Evolutionary conservation across 768 basidiomycete genomes (phyloP).

Genomic region (Naganishia vishniacii): DNA sequence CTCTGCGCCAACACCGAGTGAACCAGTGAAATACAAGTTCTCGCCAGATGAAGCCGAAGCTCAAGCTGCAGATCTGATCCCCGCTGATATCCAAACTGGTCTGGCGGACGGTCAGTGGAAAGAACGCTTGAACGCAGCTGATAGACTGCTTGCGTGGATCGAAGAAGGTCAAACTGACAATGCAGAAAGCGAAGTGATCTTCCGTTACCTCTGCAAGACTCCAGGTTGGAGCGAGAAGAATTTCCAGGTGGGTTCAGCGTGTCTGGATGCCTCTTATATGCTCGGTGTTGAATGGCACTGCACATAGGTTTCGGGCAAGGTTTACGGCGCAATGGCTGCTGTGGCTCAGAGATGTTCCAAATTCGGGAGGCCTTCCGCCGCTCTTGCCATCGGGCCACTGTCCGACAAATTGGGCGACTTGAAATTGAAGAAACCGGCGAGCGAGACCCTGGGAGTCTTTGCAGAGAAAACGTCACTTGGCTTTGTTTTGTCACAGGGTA

Average conservation of each 20-base stretch:
- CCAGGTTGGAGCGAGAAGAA: conserved; percentile 96
- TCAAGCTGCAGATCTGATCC: conserved; percentile 67
- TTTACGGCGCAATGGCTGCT: conserved; percentile 68
- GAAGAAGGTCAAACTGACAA: conserved; percentile 54
- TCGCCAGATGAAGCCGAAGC: conserved; percentile 86
- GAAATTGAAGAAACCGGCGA: conserved; percentile 93
- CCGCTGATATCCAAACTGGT: conserved; percentile 63
- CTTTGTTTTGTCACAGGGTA: conserved; percentile 88
- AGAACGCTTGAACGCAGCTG: conserved; percentile 73
- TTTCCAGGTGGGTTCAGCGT: conserved; percentile 70
- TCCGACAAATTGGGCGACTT: conserved; percentile 92
- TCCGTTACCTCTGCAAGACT: conserved; percentile 80
- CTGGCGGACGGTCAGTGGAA: conserved; percentile 93
- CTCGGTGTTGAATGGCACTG: conserved; percentile 11
- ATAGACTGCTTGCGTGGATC: conserved; percentile 78
- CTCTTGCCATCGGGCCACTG: conserved; percentile 71
- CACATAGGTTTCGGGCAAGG: conserved; percentile 77
- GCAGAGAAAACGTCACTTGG: conserved; percentile 90
- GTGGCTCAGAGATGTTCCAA: conserved; percentile 73
- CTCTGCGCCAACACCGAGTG: conserved; percentile 51
- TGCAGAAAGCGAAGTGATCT: conserved; percentile 79
- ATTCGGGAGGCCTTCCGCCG: conserved; percentile 78
- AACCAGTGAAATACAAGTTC: conserved; percentile 85
- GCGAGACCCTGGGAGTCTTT: conserved; percentile 73
- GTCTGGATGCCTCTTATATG: too few species aligned